A percentile compares a stretch with the other conserved stretches of the same genome.
Evolutionary conservation across 2,329 filamentous ascomycete genomes (phyloP).

Genomic region (Eutypa lata): DNA sequence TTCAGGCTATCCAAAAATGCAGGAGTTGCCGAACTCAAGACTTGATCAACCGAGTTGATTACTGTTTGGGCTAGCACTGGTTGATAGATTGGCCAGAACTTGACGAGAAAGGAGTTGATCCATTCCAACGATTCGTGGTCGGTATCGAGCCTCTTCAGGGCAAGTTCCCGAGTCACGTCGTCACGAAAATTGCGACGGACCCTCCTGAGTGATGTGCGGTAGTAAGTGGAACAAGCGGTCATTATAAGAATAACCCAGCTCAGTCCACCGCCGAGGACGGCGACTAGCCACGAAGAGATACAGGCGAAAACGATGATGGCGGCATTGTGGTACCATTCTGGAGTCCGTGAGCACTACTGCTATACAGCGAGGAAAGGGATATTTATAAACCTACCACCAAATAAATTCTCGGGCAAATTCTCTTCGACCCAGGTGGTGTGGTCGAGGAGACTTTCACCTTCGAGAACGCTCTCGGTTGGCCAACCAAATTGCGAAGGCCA

Average conservation of each 20-base stretch:
- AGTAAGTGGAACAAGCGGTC: conserved; percentile 90
- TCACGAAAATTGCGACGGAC: conserved; percentile 95
- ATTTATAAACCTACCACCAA: conserved; percentile 61
- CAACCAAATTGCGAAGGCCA: conserved; percentile 87
- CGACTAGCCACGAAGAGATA: conserved; percentile 84
- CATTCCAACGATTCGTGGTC: conserved; percentile 93
- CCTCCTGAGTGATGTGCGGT: conserved; percentile 88
- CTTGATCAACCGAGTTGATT: conserved; percentile 91
- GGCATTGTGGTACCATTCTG: conserved; percentile 98
- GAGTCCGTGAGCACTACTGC: conserved; percentile 2
- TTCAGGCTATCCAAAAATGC: conserved; percentile 91
- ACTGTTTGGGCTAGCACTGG: conserved; percentile 90
- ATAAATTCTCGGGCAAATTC: conserved; percentile 83
- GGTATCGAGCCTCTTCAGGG: conserved; percentile 80
- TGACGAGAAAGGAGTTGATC: conserved; percentile 98
- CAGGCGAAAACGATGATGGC: conserved; percentile 93
- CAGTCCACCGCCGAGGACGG: conserved; percentile 83
- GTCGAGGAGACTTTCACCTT: conserved; percentile 71
- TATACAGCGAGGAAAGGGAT: conserved; percentile 2
- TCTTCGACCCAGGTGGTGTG: conserved; percentile 85
- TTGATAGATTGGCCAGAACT: conserved; percentile 99
- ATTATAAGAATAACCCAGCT: conserved; percentile 93
- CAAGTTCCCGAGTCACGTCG: conserved; percentile 85
- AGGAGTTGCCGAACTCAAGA: conserved; percentile 87
- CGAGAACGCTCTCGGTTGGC: conserved; percentile 53